phyloP scores from a whole-genome alignment of 768 basidiomycete genomes.

The Hericium rajendrae region DNA sequence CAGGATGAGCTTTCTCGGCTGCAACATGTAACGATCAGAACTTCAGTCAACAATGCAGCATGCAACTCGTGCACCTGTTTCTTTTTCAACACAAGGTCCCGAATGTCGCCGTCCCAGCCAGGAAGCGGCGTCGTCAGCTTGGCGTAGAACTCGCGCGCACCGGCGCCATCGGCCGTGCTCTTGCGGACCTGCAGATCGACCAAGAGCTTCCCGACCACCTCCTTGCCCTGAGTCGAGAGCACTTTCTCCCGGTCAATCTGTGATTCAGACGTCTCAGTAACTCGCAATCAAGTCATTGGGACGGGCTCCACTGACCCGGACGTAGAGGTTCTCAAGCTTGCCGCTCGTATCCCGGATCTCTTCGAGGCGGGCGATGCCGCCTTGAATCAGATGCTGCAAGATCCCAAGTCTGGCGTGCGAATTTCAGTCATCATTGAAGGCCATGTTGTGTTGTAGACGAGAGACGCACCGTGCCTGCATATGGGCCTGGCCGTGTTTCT shows the following conservation, averaged over 20 bases:
- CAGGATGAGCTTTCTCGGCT: slow-evolving; percentile 81
- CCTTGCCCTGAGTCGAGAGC: slow-evolving; percentile 52
- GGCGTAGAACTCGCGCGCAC: slow-evolving; percentile 74
- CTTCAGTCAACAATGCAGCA: neutral
- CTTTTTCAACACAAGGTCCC: slow-evolving; percentile 70
- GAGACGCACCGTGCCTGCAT: slow-evolving; percentile 74
- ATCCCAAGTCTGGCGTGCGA: slow-evolving; percentile 57
- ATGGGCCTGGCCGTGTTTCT: slow-evolving; percentile 84
- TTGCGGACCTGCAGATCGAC: slow-evolving; percentile 76
- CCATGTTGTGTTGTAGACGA: neutral
- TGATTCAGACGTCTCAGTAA: neutral
- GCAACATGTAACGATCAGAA: neutral
- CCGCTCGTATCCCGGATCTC: slow-evolving; percentile 52
- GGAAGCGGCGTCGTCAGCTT: slow-evolving; percentile 62
- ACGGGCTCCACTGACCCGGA: slow-evolving; percentile 39
- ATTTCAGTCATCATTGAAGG: neutral
- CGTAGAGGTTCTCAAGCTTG: slow-evolving; percentile 55
- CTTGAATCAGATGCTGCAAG: slow-evolving; percentile 65
- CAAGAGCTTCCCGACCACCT: slow-evolving; percentile 63
- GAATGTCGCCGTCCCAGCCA: slow-evolving; percentile 67
- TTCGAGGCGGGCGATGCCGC: slow-evolving; percentile 61
- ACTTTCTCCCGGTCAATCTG: slow-evolving; percentile 69
- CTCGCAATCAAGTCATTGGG: neutral
- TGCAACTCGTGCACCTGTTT: slow-evolving; percentile 45
- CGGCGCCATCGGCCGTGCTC: slow-evolving; percentile 76